Evolutionary conservation across 148 eudicot species (phyloP).

Genomic region (Rhododendron vialii): DNA sequence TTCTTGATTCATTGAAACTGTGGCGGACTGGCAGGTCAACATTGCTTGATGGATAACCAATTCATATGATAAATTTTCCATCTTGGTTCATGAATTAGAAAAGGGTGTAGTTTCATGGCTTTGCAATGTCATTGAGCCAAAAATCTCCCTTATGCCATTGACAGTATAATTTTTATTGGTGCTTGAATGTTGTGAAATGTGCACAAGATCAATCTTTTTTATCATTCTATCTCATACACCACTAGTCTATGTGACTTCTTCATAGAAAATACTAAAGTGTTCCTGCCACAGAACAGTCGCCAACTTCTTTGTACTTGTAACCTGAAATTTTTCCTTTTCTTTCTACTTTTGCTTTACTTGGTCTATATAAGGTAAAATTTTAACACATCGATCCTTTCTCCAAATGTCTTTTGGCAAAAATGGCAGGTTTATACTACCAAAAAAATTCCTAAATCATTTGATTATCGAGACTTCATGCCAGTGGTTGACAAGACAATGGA

Average conservation of each 20-base stretch:
- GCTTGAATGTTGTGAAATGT: constrained; percentile 1
- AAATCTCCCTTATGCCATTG: neutral
- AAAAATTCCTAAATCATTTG: constrained; percentile 4
- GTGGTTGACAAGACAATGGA: constrained; percentile 34
- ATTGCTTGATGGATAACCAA: neutral
- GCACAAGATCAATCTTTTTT: neutral
- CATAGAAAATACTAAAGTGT: neutral
- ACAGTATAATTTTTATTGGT: neutral
- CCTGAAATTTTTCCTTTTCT: neutral
- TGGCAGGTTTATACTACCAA: constrained; percentile 14
- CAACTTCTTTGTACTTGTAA: neutral
- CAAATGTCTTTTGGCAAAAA: neutral
- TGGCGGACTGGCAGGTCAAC: too few relatives aligned
- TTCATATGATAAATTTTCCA: neutral
- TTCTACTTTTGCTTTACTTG: neutral
- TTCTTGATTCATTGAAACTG: neutral
- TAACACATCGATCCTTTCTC: neutral
- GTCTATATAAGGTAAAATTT: neutral
- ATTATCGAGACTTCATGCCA: constrained; percentile 12
- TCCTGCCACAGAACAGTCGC: neutral
- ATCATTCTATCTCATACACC: neutral
- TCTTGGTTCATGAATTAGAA: neutral
- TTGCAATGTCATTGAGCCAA: neutral
- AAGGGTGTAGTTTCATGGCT: neutral
- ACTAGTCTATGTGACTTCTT: neutral